phyloP scores from a whole-genome alignment of 1,284 basidiomycete genomes.

The Trametes pubescens region DNA sequence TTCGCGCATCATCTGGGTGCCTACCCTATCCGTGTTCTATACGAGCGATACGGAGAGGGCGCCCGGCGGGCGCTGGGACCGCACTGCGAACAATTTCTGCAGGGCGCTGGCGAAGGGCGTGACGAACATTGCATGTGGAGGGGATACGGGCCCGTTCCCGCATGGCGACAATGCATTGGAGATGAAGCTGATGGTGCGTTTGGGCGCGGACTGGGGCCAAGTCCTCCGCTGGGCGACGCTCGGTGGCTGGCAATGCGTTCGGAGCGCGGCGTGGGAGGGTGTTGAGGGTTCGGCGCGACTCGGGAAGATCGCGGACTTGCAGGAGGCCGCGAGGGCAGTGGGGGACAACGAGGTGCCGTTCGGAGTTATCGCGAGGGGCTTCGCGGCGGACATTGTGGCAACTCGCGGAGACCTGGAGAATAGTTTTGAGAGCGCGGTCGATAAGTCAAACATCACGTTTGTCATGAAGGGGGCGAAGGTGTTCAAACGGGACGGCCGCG shows the following conservation, averaged over 20 bases:
- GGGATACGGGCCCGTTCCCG: slow-evolving; percentile 69
- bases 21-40: slow-evolving; percentile 65
- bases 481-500: slow-evolving; percentile 53
- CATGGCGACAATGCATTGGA: slow-evolving; percentile 71
- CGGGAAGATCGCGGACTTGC: slow-evolving; percentile 41
- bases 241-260: slow-evolving; percentile 65
- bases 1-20: slow-evolving; percentile 56
- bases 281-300: slow-evolving; percentile 45
- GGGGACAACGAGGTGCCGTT: slow-evolving; percentile 68
- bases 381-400: slow-evolving; percentile 67
- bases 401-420: slow-evolving; percentile 51
- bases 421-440: slow-evolving; percentile 58
- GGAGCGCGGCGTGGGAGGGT: slow-evolving; percentile 61
- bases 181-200: slow-evolving; percentile 64
- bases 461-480: slow-evolving; percentile 67
- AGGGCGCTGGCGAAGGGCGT: slow-evolving; percentile 52
- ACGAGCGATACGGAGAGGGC: slow-evolving; percentile 37
- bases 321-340: slow-evolving; percentile 39
- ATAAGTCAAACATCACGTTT: slow-evolving; percentile 53
- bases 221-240: slow-evolving; percentile 69
- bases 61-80: slow-evolving; percentile 49
- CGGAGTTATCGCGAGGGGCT: slow-evolving; percentile 59
- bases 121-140: slow-evolving; percentile 64
- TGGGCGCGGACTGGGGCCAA: slow-evolving; percentile 60
- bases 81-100: slow-evolving; percentile 51